Conservation (phyloP, 495 filamentous ascomycete species). For the Podospora sp. region DNA sequence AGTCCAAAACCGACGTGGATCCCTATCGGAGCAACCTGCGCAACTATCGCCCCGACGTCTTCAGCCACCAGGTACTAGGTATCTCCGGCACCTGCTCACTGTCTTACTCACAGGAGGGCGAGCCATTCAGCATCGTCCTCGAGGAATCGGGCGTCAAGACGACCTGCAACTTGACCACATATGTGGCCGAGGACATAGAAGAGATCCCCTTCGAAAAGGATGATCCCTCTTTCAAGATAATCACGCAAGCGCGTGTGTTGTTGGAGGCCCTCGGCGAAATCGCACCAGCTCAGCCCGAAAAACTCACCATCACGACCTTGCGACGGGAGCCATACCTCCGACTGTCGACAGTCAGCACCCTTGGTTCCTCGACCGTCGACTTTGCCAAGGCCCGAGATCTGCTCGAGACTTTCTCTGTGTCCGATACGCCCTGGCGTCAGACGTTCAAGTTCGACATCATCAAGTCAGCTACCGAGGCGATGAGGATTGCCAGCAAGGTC, state of each 20-base stretch:
- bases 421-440: conserved; percentile 53
- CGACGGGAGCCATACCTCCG: conserved; percentile 70
- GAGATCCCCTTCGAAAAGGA: conserved; percentile 78
- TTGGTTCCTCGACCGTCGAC: conserved; percentile 81
- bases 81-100: conserved; percentile 81
- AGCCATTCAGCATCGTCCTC: conserved; percentile 76
- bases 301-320: conserved; percentile 63
- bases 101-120: conserved; percentile 70
- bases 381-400: conserved; percentile 75
- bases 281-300: conserved; percentile 66
- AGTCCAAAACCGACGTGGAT: conserved; percentile 55
- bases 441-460: conserved; percentile 83
- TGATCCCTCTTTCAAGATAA: conserved; percentile 80
- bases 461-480: conserved; percentile 79
- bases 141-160: conserved; percentile 86
- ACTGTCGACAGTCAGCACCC: conserved; percentile 70
- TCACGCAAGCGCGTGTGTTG: conserved; percentile 84
- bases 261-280: conserved; percentile 85
- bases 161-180: conserved; percentile 90
- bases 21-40: conserved; percentile 56
- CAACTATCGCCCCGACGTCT: conserved; percentile 64
- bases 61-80: conserved; percentile 73
- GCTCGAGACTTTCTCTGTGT: conserved; percentile 75
- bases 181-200: conserved; percentile 67
- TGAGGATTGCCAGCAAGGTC: conserved; percentile 89